Evolutionary conservation across 2,329 filamentous ascomycete genomes (phyloP).

Genomic region (Alternaria conjuncta): DNA sequence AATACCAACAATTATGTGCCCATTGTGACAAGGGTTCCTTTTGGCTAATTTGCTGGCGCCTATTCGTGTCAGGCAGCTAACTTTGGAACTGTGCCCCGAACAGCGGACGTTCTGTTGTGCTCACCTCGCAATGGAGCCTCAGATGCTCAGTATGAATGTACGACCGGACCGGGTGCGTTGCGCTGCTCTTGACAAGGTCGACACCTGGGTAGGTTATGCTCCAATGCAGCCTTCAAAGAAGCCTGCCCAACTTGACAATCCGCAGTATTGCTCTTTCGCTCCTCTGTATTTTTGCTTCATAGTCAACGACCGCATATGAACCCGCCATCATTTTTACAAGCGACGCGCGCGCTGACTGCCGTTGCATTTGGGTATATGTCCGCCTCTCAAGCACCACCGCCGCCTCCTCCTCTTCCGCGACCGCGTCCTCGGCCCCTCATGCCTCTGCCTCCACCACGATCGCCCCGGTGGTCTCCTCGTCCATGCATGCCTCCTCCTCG

Average conservation of each 20-base stretch:
- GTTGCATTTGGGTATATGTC: background rate
- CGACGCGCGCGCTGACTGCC: constrained; percentile 1
- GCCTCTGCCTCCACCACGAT: constrained; percentile 56
- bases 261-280: background rate
- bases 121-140: background rate
- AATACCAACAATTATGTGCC: background rate
- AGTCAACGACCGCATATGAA: background rate
- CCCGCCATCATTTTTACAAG: background rate
- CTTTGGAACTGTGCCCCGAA: background rate
- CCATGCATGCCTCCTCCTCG: constrained; percentile 70
- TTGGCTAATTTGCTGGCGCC: background rate
- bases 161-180: background rate
- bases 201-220: constrained; percentile 3
- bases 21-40: background rate
- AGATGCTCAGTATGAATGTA: background rate
- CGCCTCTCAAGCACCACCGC: constrained; percentile 38
- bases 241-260: background rate
- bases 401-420: constrained; percentile 61
- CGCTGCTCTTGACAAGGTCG: constrained; percentile 1
- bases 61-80: background rate
- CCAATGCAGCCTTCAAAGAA: background rate
- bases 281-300: background rate
- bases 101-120: background rate
- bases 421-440: constrained; percentile 61
- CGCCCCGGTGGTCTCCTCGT: constrained; percentile 62